These are phyloP conservation scores for Jaapia argillacea DNA, from an alignment of 768 basidiomycete species.

Conservation along the genomic window DNA sequence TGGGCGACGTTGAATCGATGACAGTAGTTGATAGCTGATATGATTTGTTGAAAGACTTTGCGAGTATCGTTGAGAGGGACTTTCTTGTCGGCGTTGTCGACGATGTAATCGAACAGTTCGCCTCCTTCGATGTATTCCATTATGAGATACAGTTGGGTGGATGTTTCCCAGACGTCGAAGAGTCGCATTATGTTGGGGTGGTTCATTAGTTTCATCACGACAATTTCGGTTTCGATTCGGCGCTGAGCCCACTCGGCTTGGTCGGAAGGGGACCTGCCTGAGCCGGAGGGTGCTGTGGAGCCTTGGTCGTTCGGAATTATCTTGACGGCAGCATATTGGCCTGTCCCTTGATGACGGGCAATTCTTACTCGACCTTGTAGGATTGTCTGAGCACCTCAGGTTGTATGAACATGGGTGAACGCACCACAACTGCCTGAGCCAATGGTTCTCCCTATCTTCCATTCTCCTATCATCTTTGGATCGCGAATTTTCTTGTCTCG, in stretches of 20 bases:
- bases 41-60: slow-evolving; percentile 88
- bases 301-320: slow-evolving; percentile 63
- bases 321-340: slow-evolving; percentile 89
- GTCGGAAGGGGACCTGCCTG: slow-evolving; percentile 40
- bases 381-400: not conserved
- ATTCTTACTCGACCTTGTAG: slow-evolving; percentile 77
- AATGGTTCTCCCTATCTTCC: slow-evolving; percentile 81
- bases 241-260: slow-evolving; percentile 70
- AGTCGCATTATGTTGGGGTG: slow-evolving; percentile 92
- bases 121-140: slow-evolving; percentile 94
- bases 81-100: slow-evolving; percentile 55
- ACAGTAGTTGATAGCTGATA: slow-evolving; percentile 84
- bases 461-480: slow-evolving; percentile 65
- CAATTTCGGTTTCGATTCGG: slow-evolving; percentile 87
- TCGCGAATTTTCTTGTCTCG: slow-evolving; percentile 26
- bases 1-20: slow-evolving; percentile 93
- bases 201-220: slow-evolving; percentile 94
- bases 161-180: slow-evolving; percentile 97
- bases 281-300: not conserved
- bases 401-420: slow-evolving; percentile 5
- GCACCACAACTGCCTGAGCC: slow-evolving; percentile 73
- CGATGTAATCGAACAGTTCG: slow-evolving; percentile 90
- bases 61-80: slow-evolving; percentile 66
- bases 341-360: slow-evolving; percentile 80
- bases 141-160: slow-evolving; percentile 79